Percentiles rank a stretch among this genome's conserved stretches.
Evolutionary conservation across 179 eudicot species (phyloP).

Genomic region (Silene noctiflora): DNA sequence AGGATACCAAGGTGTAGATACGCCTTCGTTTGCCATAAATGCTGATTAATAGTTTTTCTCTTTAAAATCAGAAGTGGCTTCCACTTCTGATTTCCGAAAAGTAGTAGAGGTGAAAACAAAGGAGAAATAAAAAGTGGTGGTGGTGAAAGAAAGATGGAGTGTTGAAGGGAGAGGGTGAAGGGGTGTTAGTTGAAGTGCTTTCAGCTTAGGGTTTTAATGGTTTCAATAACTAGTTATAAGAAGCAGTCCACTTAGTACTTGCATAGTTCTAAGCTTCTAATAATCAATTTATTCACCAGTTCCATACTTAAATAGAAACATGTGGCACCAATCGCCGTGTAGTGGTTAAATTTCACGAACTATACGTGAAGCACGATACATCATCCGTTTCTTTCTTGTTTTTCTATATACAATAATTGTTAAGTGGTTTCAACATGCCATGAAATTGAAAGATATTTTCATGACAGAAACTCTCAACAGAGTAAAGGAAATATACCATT

Average conservation of each 20-base stretch:
- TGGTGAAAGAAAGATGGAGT: neutral
- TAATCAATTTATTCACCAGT: neutral
- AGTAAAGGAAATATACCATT: conserved; percentile 45
- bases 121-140: neutral
- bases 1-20: neutral
- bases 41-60: neutral
- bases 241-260: neutral
- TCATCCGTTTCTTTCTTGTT: neutral
- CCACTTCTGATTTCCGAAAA: neutral
- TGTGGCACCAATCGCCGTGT: neutral
- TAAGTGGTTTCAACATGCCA: neutral
- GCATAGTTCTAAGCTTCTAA: neutral
- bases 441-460: neutral
- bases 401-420: neutral
- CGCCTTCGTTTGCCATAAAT: neutral
- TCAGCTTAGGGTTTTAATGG: neutral
- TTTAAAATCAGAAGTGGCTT: neutral
- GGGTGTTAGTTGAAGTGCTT: neutral
- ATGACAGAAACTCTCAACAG: neutral
- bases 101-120: neutral
- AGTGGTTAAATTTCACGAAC: neutral
- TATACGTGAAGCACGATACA: neutral
- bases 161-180: neutral
- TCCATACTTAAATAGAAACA: neutral
- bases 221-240: neutral